Percentiles rank a stretch among this genome's conserved stretches.
These are phyloP conservation scores for Candida andamanensis DNA, from an alignment of 805 yeast species.

Conservation along the genomic window DNA sequence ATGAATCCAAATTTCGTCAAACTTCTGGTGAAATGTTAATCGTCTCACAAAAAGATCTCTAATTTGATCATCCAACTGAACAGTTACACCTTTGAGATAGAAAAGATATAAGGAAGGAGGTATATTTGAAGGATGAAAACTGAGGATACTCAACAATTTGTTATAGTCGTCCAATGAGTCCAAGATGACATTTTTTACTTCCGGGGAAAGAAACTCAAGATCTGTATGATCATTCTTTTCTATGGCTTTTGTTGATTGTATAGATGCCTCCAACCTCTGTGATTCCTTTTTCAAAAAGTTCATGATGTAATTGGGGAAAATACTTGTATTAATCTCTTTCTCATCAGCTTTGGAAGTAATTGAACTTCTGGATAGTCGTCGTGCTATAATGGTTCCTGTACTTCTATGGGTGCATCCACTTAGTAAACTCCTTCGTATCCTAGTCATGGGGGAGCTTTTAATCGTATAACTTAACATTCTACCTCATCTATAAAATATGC, in stretches of 20 bases:
- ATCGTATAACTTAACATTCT: neutral
- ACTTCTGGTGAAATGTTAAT: slow-evolving; percentile 28
- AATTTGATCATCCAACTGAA: slow-evolving; percentile 15
- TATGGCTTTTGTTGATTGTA: too few relatives aligned
- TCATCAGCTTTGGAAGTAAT: too few relatives aligned
- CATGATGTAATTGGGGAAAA: slow-evolving; percentile 4
- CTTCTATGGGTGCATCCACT: too few relatives aligned
- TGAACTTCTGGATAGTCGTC: too few relatives aligned
- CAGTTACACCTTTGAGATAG: slow-evolving; percentile 13
- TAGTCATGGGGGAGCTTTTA: too few relatives aligned
- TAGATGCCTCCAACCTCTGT: too few relatives aligned
- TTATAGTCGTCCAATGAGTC: slow-evolving; percentile 24
- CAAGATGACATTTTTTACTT: too few relatives aligned
- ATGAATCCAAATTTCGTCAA: slow-evolving; percentile 26
- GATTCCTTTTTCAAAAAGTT: slow-evolving; percentile 10
- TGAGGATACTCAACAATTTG: slow-evolving; percentile 23
- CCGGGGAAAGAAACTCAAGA: too few relatives aligned
- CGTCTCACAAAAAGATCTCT: slow-evolving; percentile 21
- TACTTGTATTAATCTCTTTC: too few relatives aligned
- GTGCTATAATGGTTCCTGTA: too few relatives aligned
- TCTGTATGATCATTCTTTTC: too few relatives aligned
- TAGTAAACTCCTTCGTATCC: too few relatives aligned
- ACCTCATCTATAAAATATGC: neutral
- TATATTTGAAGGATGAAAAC: slow-evolving; percentile 28
- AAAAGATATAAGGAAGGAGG: slow-evolving; percentile 23